A percentile compares a stretch with the other conserved stretches of the same genome.
These are phyloP conservation scores for Coccomyxa sp. DNA, from an alignment of 139 green algal species.

Conservation along the genomic window DNA sequence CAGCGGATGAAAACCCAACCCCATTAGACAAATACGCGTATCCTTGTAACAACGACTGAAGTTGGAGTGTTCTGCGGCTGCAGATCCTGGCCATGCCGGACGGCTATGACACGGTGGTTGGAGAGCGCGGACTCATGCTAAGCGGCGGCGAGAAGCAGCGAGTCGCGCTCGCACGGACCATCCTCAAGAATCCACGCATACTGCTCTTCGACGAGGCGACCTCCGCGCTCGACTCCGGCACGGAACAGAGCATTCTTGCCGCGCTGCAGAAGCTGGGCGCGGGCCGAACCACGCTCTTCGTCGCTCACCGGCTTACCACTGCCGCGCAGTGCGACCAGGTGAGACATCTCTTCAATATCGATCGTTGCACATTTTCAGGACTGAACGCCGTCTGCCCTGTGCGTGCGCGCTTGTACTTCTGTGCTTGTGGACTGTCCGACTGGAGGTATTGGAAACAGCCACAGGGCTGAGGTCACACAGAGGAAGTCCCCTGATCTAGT, in stretches of 20 bases:
- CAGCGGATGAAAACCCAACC: no score
- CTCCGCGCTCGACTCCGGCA: slow-evolving; percentile 79
- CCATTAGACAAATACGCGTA: no score
- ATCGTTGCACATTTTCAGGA: no score
- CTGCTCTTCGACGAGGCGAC: slow-evolving; percentile 95
- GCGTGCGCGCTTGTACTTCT: no score
- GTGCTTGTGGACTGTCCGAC: no score
- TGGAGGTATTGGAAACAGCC: no score
- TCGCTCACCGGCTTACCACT: slow-evolving; percentile 94
- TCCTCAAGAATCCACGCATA: slow-evolving; percentile 55
- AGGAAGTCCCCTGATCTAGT: no score
- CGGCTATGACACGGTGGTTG: slow-evolving; percentile 74
- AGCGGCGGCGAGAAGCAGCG: slow-evolving; percentile 95
- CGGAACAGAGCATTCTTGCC: slow-evolving; percentile 67
- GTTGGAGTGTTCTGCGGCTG: not conserved
- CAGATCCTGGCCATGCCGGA: slow-evolving; percentile 81
- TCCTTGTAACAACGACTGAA: no score
- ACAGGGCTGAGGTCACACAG: no score
- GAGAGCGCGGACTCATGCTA: slow-evolving; percentile 85
- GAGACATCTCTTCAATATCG: slow-evolving; percentile 78
- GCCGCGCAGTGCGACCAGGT: slow-evolving; percentile 86
- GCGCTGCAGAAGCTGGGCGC: slow-evolving; percentile 33
- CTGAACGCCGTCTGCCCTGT: no score
- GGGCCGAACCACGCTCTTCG: slow-evolving; percentile 88
- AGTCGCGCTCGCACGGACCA: slow-evolving; percentile 86